Conservation (phyloP, 768 basidiomycete species). For the Pisolithus orientalis region DNA sequence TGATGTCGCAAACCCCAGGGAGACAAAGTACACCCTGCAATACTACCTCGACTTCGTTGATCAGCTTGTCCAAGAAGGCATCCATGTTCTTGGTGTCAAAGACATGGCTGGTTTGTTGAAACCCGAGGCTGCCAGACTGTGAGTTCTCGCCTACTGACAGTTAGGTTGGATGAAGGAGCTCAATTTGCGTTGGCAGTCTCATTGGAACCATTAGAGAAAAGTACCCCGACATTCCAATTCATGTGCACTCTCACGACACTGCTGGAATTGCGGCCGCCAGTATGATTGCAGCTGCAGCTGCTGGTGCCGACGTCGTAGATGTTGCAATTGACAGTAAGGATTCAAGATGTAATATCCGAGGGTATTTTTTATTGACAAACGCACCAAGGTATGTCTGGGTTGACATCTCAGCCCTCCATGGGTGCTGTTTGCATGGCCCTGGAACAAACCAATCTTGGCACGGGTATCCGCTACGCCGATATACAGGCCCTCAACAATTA, state of each 20-base stretch:
- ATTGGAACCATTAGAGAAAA: conserved; percentile 93
- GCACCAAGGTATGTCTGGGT: conserved; percentile 85
- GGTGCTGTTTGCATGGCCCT: conserved; percentile 92
- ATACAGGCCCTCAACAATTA: conserved; percentile 96
- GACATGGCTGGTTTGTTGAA: conserved; percentile 98
- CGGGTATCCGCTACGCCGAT: conserved; percentile 94
- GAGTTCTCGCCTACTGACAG: conserved; percentile 21
- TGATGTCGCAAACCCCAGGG: conserved; percentile 90
- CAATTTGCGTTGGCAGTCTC: conserved; percentile 44
- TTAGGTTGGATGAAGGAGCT: neutral
- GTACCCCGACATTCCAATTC: conserved; percentile 96
- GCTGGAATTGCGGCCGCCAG: conserved; percentile 97
- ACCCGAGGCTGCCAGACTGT: conserved; percentile 90
- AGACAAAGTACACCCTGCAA: conserved; percentile 94
- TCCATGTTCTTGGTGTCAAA: conserved; percentile 96
- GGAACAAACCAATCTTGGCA: conserved; percentile 90
- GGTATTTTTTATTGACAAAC: conserved; percentile 8
- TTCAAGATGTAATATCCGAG: neutral
- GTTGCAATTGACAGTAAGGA: conserved; percentile 94
- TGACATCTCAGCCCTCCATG: conserved; percentile 99
- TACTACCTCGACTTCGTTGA: conserved; percentile 97
- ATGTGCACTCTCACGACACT: conserved; percentile 99
- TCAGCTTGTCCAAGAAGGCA: conserved; percentile 87
- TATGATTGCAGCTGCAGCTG: conserved; percentile 92
- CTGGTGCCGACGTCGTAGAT: conserved; percentile 97